Conservation (phyloP, 495 filamentous ascomycete genomes). For the Rhypophila decipiens region DNA sequence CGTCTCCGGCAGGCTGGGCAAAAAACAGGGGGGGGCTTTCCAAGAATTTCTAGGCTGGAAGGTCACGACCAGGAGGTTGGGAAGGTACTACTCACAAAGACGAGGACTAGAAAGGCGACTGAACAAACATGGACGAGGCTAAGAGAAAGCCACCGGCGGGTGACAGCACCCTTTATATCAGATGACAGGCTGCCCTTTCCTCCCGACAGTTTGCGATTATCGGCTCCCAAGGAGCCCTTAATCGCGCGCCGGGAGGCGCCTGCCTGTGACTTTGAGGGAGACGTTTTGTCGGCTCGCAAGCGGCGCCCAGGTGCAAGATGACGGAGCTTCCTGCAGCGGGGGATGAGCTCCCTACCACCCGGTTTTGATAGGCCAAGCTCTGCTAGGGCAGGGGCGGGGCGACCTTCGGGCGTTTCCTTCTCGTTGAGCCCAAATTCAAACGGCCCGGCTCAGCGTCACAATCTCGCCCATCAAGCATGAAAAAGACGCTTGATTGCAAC, state of each 20-base stretch:
- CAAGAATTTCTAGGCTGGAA: too few species aligned
- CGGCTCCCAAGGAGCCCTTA: slow-evolving; percentile 11
- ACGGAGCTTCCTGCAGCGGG: slow-evolving; percentile 5
- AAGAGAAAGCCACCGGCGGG: slow-evolving; percentile 1
- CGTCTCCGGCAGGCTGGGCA: too few species aligned
- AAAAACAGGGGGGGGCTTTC: neutral
- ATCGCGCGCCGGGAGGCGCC: slow-evolving; percentile 15
- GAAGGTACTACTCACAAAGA: slow-evolving; percentile 36
- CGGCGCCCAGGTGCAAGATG: slow-evolving; percentile 2
- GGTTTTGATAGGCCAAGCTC: slow-evolving; percentile 8
- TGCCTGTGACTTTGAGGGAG: slow-evolving; percentile 13
- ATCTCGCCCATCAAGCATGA: slow-evolving; percentile 17
- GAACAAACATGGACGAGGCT: slow-evolving; percentile 33
- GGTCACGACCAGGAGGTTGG: neutral
- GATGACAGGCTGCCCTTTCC: neutral
- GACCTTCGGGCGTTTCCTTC: slow-evolving; percentile 6
- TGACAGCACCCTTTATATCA: too few species aligned
- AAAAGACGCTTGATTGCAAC: too few species aligned
- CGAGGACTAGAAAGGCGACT: slow-evolving; percentile 33
- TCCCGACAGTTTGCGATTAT: neutral
- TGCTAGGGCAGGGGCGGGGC: slow-evolving; percentile 5
- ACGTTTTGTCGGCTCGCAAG: slow-evolving; percentile 21
- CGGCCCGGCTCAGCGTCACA: slow-evolving; percentile 22
- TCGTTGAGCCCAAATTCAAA: slow-evolving; percentile 12
- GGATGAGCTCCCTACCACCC: slow-evolving; percentile 1